These are phyloP conservation scores for Carex myosuroides DNA, from an alignment of 176 grass and related monocot genomes.

Conservation along the genomic window DNA sequence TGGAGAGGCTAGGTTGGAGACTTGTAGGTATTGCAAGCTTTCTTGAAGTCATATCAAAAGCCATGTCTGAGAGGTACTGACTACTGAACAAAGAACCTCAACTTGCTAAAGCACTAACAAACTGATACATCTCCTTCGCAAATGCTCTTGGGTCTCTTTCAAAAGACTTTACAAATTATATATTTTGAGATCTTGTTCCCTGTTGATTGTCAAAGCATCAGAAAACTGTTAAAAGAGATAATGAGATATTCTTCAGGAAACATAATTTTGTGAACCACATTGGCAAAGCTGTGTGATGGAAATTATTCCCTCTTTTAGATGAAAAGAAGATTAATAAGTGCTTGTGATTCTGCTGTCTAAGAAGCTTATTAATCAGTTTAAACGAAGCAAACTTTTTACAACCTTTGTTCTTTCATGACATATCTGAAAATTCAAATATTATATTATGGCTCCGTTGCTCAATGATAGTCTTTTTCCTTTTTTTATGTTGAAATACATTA, in stretches of 20 bases:
- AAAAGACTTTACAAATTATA: conserved; percentile 71
- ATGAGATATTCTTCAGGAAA: background rate
- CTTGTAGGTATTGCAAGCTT: conserved; percentile 51
- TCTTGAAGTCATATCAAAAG: conserved; percentile 58
- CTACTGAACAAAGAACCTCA: conserved; percentile 41
- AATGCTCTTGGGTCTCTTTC: conserved; percentile 86
- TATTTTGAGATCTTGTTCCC: conserved; percentile 37
- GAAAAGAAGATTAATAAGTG: background rate
- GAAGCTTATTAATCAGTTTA: background rate
- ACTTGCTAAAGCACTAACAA: conserved; percentile 32
- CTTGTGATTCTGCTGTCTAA: background rate
- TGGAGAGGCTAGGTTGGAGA: conserved; percentile 55
- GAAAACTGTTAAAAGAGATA: background rate
- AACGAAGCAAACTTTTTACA: background rate
- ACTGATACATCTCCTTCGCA: conserved; percentile 39
- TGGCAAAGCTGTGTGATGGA: background rate
- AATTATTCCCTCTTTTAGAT: conserved; percentile 37
- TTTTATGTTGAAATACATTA: no score
- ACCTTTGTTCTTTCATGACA: background rate
- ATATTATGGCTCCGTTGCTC: background rate
- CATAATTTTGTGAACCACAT: no score
- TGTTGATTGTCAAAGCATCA: background rate
- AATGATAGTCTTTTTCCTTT: background rate
- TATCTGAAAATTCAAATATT: background rate
- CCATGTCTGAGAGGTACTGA: conserved; percentile 41